Evolutionary conservation across 192 early-diverging fungal genomes (phyloP).

Genomic region (Entomortierella parvispora): DNA sequence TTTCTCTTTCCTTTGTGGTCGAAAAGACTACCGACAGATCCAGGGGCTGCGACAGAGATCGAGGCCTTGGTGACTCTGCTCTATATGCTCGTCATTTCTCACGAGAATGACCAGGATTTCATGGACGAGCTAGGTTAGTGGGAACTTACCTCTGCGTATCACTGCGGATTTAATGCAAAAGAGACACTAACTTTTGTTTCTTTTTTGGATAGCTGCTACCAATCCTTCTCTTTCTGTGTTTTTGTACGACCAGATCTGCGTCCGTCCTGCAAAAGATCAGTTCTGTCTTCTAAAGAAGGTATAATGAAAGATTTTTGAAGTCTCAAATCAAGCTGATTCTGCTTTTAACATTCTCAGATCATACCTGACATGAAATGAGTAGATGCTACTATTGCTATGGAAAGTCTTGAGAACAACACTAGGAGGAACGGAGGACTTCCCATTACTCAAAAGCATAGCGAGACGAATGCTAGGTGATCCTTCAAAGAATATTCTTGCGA

Average conservation of each 20-base stretch:
- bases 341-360: background rate
- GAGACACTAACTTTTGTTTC: background rate
- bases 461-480: constrained; percentile 61
- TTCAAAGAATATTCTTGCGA: constrained; percentile 12
- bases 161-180: background rate
- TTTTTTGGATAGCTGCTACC: constrained; percentile 29
- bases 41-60: constrained; percentile 42
- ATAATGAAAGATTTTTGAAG: background rate
- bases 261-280: constrained; percentile 68
- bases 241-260: constrained; percentile 72
- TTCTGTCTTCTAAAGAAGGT: constrained; percentile 49
- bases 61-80: constrained; percentile 68
- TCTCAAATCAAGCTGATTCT: background rate
- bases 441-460: constrained; percentile 56
- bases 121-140: constrained; percentile 61
- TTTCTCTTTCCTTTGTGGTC: background rate
- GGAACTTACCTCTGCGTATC: background rate
- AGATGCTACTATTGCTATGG: constrained; percentile 77
- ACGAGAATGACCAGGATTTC: constrained; percentile 59
- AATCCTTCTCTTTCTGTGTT: constrained; percentile 64
- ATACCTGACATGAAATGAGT: background rate
- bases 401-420: constrained; percentile 71
- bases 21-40: constrained; percentile 28
- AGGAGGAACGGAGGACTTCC: constrained; percentile 64
- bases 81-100: constrained; percentile 70